Evolutionary conservation across 1,139 yeast genomes (phyloP), one percentile per base, ranked within the genome.

Genomic region (Yarrowia galli): DNA sequence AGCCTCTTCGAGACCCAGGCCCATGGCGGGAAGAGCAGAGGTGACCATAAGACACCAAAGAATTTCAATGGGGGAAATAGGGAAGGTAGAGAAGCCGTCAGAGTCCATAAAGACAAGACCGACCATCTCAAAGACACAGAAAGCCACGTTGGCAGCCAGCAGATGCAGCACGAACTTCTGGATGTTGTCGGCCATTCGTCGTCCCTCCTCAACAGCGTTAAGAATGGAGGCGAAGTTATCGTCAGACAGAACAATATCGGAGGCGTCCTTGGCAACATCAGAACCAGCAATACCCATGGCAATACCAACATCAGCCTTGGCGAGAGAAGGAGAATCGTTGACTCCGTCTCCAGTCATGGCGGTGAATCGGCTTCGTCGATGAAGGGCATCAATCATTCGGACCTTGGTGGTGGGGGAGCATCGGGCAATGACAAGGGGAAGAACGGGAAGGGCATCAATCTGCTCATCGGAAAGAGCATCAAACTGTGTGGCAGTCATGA

Each of bases 271-370:
- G 32, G 95, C 95, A 58, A 89, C 93, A 77, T 89, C 95, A 15
- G 92, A 87, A 15, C 93, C 95, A 71, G 89, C 86, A 74, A 87
- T 82, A 65, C 95, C 95, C 95, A 89, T 89, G n/a, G 93, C 92
- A 75, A 89, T 89, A 73, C 96, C 96, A 68, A 90, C 92, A 77
- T 90, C 95, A 1, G 96, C 91, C 71, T 85, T 87, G 75, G 89
- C 89, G 77, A 90, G 82, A 5, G 92, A 86, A 22, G 96, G 96
- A 4, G 95, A 89, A 76, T 90, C 96, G 75, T 90, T 90, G 67
- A 89, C 93, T 72, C 96, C 96, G 77, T 89, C 96, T 72, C 96
- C 96, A 51, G 96, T 89, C 96, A 89, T 90, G 42, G 95, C 96
- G 72, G 89, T 87, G 74, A 87, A 88, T 71, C 86, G 86, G 22